phyloP scores from a whole-genome alignment of 139 green algal species.

The Astrephomene gubernaculifera region DNA sequence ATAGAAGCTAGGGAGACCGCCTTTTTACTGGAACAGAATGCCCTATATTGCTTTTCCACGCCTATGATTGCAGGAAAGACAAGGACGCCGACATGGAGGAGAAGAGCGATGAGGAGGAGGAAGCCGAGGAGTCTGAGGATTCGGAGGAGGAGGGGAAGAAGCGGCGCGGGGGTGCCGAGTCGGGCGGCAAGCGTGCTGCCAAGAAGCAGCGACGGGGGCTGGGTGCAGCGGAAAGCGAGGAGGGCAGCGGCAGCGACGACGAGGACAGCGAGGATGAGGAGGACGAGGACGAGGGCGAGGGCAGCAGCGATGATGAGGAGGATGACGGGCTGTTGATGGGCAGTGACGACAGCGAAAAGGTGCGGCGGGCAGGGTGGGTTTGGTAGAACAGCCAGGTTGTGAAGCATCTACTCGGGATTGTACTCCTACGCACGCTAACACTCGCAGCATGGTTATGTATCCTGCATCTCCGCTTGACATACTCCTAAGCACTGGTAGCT shows the following conservation, averaged over 20 bases:
- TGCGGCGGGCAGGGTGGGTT: no score
- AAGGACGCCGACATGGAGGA: no score
- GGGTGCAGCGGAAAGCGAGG: neutral
- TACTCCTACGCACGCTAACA: no score
- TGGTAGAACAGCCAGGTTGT: no score
- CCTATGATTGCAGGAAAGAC: no score
- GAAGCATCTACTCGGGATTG: no score
- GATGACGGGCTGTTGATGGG: slow-evolving; percentile 43
- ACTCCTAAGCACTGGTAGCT: no score
- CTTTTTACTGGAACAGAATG: no score
- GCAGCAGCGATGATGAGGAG: slow-evolving; percentile 15
- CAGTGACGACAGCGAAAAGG: slow-evolving; percentile 55
- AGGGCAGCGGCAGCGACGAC: neutral
- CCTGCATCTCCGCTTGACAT: no score
- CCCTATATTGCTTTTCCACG: no score
- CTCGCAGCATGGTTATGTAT: no score
- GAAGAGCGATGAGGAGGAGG: neutral
- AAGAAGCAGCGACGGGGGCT: neutral
- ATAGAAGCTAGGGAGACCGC: no score
- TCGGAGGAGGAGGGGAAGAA: neutral
- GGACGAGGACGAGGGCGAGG: slow-evolving; percentile 38
- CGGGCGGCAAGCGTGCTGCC: neutral
- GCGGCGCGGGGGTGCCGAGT: neutral
- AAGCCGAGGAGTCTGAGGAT: neutral
- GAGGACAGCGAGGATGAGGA: neutral